Evolutionary conservation across 148 eudicot species (phyloP).

Genomic region (Rhododendron vialii): DNA sequence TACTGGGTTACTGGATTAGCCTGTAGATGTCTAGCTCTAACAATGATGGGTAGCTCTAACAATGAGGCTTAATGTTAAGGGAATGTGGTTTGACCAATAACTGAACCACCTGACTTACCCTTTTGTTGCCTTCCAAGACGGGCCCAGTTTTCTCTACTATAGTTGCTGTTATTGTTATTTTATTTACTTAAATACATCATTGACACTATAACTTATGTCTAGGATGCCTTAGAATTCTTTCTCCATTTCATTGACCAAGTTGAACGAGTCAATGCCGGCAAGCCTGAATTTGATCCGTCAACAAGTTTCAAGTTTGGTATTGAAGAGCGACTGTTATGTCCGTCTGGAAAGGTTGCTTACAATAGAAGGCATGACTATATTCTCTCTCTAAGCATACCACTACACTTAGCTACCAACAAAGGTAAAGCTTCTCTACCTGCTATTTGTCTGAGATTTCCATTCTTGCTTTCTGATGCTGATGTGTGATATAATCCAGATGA

Average conservation of each 20-base stretch:
- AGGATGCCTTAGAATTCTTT: slow-evolving; percentile 97
- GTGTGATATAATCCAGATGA: slow-evolving; percentile 49
- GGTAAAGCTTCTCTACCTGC: slow-evolving; percentile 32
- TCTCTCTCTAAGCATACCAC: slow-evolving; percentile 81
- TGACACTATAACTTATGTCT: slow-evolving; percentile 16
- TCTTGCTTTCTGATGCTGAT: slow-evolving; percentile 8
- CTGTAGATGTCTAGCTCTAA: background rate
- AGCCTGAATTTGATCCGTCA: slow-evolving; percentile 68
- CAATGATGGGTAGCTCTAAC: too few species aligned
- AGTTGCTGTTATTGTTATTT: background rate
- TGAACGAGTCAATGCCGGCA: slow-evolving; percentile 71
- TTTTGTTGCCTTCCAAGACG: background rate
- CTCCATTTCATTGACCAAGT: slow-evolving; percentile 94
- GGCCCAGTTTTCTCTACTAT: background rate
- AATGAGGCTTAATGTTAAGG: background rate
- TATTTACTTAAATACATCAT: background rate
- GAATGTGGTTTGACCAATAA: background rate
- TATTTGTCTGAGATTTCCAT: background rate
- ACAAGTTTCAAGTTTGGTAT: slow-evolving; percentile 90
- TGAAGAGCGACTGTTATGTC: slow-evolving; percentile 87
- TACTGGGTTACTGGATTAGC: background rate
- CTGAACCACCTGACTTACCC: background rate
- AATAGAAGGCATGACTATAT: slow-evolving; percentile 74
- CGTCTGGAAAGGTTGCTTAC: slow-evolving; percentile 93
- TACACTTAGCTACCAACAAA: slow-evolving; percentile 75